phyloP scores from a whole-genome alignment of 1,284 basidiomycete species.

The Sporisorium exsertum region DNA sequence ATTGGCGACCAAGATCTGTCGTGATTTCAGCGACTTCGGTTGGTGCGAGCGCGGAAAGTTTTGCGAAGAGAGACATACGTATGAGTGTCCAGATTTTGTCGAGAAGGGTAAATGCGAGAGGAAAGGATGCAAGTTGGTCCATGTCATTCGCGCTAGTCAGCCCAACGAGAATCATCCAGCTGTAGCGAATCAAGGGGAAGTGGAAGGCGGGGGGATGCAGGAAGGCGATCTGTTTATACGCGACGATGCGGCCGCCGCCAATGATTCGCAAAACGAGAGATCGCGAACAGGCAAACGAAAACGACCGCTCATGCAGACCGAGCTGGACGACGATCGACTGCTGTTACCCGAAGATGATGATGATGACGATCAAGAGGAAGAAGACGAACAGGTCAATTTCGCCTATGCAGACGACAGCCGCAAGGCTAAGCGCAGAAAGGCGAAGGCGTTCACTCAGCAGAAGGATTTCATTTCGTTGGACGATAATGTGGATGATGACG shows the following conservation, averaged over 20 bases:
- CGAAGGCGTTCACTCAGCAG: slow-evolving; percentile 55
- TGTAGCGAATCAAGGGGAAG: slow-evolving; percentile 6
- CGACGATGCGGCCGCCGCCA: slow-evolving; percentile 53
- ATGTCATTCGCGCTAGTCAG: slow-evolving; percentile 48
- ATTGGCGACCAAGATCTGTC: slow-evolving; percentile 46
- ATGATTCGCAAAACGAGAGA: slow-evolving; percentile 9
- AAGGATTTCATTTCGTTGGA: slow-evolving; percentile 64
- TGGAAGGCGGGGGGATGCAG: slow-evolving; percentile 16
- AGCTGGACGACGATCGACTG: slow-evolving; percentile 22
- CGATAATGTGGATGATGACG: slow-evolving; percentile 38
- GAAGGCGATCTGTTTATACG: slow-evolving; percentile 54
- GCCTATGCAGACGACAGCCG: slow-evolving; percentile 8
- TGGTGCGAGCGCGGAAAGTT: slow-evolving; percentile 61
- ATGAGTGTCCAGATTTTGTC: slow-evolving; percentile 65
- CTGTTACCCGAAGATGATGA: slow-evolving; percentile 7
- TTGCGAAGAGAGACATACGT: slow-evolving; percentile 61
- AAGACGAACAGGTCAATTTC: slow-evolving; percentile 24
- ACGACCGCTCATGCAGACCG: slow-evolving; percentile 33
- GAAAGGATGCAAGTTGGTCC: slow-evolving; percentile 57
- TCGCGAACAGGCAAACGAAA: slow-evolving; percentile 23
- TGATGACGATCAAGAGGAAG: slow-evolving; percentile 10
- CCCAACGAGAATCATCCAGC: neutral
- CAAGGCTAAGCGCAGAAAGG: slow-evolving; percentile 22
- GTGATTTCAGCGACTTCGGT: slow-evolving; percentile 57
- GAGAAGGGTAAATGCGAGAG: slow-evolving; percentile 55